Evolutionary conservation across 1,284 basidiomycete species (phyloP), one percentile per base, ranked within the genome.

Genomic region (Cryptococcus depauperatus): DNA sequence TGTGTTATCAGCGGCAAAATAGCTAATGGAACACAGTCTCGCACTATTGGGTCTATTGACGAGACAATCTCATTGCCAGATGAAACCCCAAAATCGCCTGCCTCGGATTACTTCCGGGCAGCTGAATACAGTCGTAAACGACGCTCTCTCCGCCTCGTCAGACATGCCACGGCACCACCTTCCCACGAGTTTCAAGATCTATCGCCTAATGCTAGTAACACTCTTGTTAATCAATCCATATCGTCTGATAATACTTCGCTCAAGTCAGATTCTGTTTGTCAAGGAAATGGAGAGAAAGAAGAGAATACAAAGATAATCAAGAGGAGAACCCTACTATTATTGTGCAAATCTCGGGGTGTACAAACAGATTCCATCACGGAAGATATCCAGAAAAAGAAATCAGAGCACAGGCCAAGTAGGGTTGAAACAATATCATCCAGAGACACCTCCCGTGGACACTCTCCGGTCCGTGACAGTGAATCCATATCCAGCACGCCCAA

Each of bases 261-360:
- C 5, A 51, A 51, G 50, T 56, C 54, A 4, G 56, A 59, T n/a
- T 51, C 52, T 5, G 53, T 49, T 4, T n/a, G 56, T 16, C 45
- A 46, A 18, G 48, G 32, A 10, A 42, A 39, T 42, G 43, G 40
- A 2, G 60, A 59, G 38, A 50, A 58, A 11, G 55, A 61, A 1
- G 54, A 64, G 22, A 52, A 47, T 44, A 46, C 50, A 3, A 61
- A 61, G 41, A 48, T 58, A 14, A 55, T 62, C 1, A 53, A 63
- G 19, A 57, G 64, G 27, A 59, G 65, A 32, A 67, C 80, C 2
- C 68, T 84, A 9, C 68, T 82, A 35, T 74, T 83, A 3, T 74
- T 83, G 8, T 80, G 77, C 9, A 76, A 79, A 2, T 82, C 80
- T 13, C 76, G 78, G 35, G 83, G 79, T 4, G 78, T 86, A 1